phyloP scores from a whole-genome alignment of 352 stramenopile genomes.

The Globisporangium nagaii region DNA sequence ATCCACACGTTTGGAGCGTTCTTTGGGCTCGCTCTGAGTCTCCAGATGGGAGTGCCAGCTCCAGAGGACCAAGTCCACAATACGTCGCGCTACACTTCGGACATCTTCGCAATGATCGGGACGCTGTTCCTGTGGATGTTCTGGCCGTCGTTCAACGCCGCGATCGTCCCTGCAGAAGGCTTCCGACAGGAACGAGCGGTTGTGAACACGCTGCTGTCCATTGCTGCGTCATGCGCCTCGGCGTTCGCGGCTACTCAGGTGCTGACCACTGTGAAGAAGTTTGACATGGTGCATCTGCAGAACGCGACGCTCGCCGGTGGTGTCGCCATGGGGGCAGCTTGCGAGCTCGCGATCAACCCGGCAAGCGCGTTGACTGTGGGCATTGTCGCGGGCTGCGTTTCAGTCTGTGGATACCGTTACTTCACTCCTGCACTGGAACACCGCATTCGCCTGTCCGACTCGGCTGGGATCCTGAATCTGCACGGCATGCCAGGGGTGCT shows the following conservation, averaged over 20 bases:
- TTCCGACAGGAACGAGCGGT: conserved; percentile 69
- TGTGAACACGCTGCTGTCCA: conserved; percentile 75
- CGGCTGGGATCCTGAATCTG: conserved; percentile 65
- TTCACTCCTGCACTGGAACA: conserved; percentile 35
- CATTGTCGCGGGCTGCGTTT: conserved; percentile 46
- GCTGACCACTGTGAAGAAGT: conserved; percentile 48
- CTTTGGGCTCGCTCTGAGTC: conserved; percentile 68
- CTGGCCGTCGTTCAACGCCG: conserved; percentile 84
- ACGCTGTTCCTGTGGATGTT: conserved; percentile 87
- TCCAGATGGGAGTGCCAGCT: conserved; percentile 44
- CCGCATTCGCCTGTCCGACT: conserved; percentile 41
- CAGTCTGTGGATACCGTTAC: conserved; percentile 37
- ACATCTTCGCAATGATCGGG: conserved; percentile 80
- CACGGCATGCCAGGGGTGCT: conserved; percentile 74
- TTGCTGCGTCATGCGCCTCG: conserved; percentile 47
- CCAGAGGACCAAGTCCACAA: conserved; percentile 40
- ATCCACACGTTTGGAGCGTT: conserved; percentile 85
- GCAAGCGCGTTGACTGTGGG: conserved; percentile 44
- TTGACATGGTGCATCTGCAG: conserved; percentile 81
- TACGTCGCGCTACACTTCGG: conserved; percentile 61
- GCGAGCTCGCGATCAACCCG: conserved; percentile 65
- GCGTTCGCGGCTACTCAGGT: conserved; percentile 49
- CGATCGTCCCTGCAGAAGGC: conserved; percentile 41
- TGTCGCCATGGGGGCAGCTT: conserved; percentile 73
- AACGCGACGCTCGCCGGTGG: conserved; percentile 83